Percentiles rank a stretch among this genome's conserved stretches.
Evolutionary conservation across 192 early-diverging fungal genomes (phyloP).

Genomic region (Backusella parvicylindrica): DNA sequence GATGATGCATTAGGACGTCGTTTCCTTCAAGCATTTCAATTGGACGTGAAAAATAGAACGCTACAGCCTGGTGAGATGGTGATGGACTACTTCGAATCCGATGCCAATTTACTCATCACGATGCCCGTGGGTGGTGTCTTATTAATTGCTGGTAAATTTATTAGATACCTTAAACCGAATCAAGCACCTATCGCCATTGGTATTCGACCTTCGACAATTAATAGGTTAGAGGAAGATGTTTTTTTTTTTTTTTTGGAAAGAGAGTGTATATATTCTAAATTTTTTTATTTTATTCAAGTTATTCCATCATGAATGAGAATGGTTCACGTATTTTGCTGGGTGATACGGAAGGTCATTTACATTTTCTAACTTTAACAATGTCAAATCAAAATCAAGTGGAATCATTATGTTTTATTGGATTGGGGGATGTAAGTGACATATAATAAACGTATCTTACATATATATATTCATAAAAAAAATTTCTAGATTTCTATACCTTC

Average conservation of each 20-base stretch:
- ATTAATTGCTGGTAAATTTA: constrained; percentile 52
- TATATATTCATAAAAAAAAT: not conserved
- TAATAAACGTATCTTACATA: too few relatives aligned
- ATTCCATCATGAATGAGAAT: constrained; percentile 50
- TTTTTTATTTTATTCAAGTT: constrained; percentile 21
- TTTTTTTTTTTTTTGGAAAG: not conserved
- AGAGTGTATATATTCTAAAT: too few relatives aligned
- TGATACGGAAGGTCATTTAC: constrained; percentile 64
- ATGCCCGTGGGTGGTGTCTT: constrained; percentile 60
- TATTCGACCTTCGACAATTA: constrained; percentile 12
- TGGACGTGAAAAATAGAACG: constrained; percentile 47
- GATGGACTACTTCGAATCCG: constrained; percentile 40
- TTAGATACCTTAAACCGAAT: constrained; percentile 46
- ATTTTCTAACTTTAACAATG: constrained; percentile 49
- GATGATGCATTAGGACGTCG: constrained; percentile 53
- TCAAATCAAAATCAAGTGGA: constrained; percentile 26
- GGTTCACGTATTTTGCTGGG: constrained; percentile 63
- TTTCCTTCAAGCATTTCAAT: constrained; percentile 55
- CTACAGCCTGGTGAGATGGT: constrained; percentile 30
- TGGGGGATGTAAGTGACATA: constrained; percentile 52
- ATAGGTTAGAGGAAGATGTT: not conserved
- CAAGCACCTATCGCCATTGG: constrained; percentile 32
- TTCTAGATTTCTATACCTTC: constrained; percentile 53
- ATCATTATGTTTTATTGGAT: constrained; percentile 35
- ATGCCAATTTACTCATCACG: constrained; percentile 55